Evolutionary conservation across 805 yeast species (phyloP).

Genomic region (Saccharomycopsis olivae): DNA sequence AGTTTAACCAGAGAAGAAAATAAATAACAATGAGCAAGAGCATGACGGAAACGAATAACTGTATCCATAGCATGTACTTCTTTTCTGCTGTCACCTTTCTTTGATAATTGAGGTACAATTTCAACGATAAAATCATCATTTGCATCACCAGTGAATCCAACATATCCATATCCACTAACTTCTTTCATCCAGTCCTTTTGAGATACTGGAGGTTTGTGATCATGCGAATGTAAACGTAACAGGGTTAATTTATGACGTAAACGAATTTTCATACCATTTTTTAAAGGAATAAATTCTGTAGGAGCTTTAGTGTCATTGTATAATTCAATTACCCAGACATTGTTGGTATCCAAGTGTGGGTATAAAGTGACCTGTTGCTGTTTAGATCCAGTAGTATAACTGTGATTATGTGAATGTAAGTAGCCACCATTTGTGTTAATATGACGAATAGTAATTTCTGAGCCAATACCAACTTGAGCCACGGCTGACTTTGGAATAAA

Average conservation of each 20-base stretch:
- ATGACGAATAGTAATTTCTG: conserved; percentile 58
- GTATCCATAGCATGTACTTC: conserved; percentile 60
- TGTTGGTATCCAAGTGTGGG: conserved; percentile 68
- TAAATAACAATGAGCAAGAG: conserved; percentile 66
- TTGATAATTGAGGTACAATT: conserved; percentile 45
- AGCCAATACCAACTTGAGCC: conserved; percentile 67
- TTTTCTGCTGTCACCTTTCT: conserved; percentile 43
- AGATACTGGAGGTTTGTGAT: conserved; percentile 58
- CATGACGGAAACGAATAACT: conserved; percentile 64
- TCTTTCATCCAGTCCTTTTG: conserved; percentile 78
- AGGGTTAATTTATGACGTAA: conserved; percentile 46
- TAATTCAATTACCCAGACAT: conserved; percentile 61
- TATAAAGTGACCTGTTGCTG: conserved; percentile 78
- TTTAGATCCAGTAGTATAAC: conserved; percentile 68
- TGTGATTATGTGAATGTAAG: conserved; percentile 67
- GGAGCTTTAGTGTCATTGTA: conserved; percentile 48
- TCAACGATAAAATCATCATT: conserved; percentile 77
- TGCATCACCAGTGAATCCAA: conserved; percentile 71
- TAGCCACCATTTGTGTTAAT: conserved; percentile 66
- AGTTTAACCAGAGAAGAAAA: conserved; percentile 64
- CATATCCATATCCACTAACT: conserved; percentile 65
- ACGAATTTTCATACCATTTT: conserved; percentile 62
- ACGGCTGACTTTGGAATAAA: conserved; percentile 45
- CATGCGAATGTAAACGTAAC: conserved; percentile 73
- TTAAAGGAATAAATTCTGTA: conserved; percentile 44